These are phyloP conservation scores for Chaetothyriales sp. DNA, from an alignment of 2,329 filamentous ascomycete species.

Conservation along the genomic window DNA sequence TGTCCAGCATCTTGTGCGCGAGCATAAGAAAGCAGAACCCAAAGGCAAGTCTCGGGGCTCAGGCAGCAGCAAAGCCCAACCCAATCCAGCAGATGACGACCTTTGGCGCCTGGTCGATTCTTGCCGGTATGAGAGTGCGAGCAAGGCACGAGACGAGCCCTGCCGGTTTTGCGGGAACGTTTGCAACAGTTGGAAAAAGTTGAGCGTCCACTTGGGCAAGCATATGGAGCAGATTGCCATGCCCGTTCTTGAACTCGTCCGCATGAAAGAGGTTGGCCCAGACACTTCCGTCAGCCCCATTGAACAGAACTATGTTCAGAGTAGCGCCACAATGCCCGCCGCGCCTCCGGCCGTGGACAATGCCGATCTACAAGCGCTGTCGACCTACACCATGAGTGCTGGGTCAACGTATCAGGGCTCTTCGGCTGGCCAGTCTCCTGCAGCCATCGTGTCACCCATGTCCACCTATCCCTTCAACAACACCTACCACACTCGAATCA, in stretches of 20 bases:
- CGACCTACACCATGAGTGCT: conserved; percentile 14
- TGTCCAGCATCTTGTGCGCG: conserved; percentile 77
- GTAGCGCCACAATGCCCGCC: conserved; percentile 21
- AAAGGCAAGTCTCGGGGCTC: conserved; percentile 60
- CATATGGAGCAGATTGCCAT: conserved; percentile 89
- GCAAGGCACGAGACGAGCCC: conserved; percentile 57
- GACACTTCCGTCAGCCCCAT: conserved; percentile 57
- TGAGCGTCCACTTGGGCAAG: conserved; percentile 83
- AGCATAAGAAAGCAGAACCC: conserved; percentile 76
- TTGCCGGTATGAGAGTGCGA: conserved; percentile 58
- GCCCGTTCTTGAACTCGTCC: conserved; percentile 50
- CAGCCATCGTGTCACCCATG: conserved; percentile 3
- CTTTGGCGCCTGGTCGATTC: conserved; percentile 66
- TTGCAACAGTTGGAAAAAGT: conserved; percentile 78
- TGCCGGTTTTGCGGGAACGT: conserved; percentile 77
- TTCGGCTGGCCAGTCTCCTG: conserved; percentile 17
- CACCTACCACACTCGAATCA: neutral
- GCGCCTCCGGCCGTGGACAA: conserved; percentile 3
- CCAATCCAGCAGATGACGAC: conserved; percentile 36
- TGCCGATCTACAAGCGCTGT: conserved; percentile 21
- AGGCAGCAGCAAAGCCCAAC: conserved; percentile 44
- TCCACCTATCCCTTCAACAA: neutral
- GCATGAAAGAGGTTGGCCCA: conserved; percentile 27
- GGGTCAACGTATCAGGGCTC: conserved; percentile 19
- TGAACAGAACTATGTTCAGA: conserved; percentile 36